Conservation (phyloP, 768 basidiomycete species). For the Phaeolepiota aurea region DNA sequence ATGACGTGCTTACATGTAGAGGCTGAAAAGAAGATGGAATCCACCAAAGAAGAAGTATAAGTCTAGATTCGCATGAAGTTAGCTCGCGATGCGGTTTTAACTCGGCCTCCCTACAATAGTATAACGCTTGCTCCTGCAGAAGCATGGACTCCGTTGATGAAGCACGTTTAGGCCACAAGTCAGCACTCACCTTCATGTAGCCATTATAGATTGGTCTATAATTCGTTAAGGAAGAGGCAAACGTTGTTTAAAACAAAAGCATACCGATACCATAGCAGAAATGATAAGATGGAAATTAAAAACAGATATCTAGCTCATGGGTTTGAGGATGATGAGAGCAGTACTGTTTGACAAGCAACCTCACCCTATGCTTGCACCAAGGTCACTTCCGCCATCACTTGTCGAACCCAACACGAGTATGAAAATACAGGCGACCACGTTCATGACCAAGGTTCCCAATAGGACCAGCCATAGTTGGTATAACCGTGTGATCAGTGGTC, state of each 20-base stretch:
- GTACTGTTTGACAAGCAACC: slow-evolving; percentile 17
- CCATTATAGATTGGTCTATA: slow-evolving; percentile 91
- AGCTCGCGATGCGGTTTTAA: slow-evolving; percentile 16
- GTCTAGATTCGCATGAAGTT: slow-evolving; percentile 45
- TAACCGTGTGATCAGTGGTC: slow-evolving; percentile 72
- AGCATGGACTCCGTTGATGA: slow-evolving; percentile 12
- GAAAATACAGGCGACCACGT: slow-evolving; percentile 86
- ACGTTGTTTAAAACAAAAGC: slow-evolving; percentile 14
- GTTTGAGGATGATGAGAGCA: slow-evolving; percentile 14
- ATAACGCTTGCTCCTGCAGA: slow-evolving; percentile 80
- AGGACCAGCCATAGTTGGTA: slow-evolving; percentile 96
- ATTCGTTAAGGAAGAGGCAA: slow-evolving; percentile 2
- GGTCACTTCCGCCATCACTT: slow-evolving; percentile 67
- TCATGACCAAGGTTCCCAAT: slow-evolving; percentile 70
- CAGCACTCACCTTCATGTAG: slow-evolving; percentile 77
- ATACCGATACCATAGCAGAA: slow-evolving; percentile 93
- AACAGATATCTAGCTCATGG: slow-evolving; percentile 55
- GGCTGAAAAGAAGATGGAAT: slow-evolving; percentile 87
- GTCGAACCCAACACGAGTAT: slow-evolving; percentile 68
- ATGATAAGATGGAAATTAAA: slow-evolving; percentile 70
- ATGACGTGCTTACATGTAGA: slow-evolving; percentile 68
- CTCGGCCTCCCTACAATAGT: slow-evolving; percentile 64
- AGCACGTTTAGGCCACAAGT: slow-evolving; percentile 8
- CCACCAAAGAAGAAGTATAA: slow-evolving; percentile 95
- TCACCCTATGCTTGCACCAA: slow-evolving; percentile 78